Evolutionary conservation across 179 eudicot species (phyloP), one percentile per base, ranked within the genome.

Genomic region (Nepenthes alata): DNA sequence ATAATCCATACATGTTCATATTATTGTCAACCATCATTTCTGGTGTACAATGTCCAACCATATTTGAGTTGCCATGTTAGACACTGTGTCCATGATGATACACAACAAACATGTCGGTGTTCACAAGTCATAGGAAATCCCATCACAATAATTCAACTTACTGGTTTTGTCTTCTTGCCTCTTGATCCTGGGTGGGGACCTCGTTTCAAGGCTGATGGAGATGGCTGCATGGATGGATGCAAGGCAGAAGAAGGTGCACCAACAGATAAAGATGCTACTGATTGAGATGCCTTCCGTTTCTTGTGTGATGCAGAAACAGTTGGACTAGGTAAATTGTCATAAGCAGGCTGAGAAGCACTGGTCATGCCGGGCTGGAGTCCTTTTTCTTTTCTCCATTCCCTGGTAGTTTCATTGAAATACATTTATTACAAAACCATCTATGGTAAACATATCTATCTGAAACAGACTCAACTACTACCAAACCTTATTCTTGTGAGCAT

Each of bases 341-440:
- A 81, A 41, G 66, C 56, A 52, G 76, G 78, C 57, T 77, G 83
- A 69, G 78, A 61, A 50, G 76, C 71, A 71, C 69, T 64, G 59
- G 63, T 60, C 71, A 78, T 62, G 45, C 81, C 83, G 38, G 80
- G 76, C 69, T 81, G 87, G 36, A 75, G 69, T 39, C 83, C 86
- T 61, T 79, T 76, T 59, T 80, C 47, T 73, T 81, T 78, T 67
- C 94, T 86, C 94, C 89, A 84, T 61, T 86, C 89, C 78, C 89
- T 86, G 55, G 64, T 11, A 66, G 14, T 38, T 6, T 4, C 48
- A 63, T 15, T 47, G 50, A 55, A 47, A 49, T 35, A 61, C 51
- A 56, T 51, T 47, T 62, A 4, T 16, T 38, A 66, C 11, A 10
- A 12, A 49, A 50, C n/a, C 5, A 35, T 25, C 3, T 25, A 53